phyloP scores from a whole-genome alignment of 371 early-diverging fungal species.

The Dinochytrium kinnereticum region DNA sequence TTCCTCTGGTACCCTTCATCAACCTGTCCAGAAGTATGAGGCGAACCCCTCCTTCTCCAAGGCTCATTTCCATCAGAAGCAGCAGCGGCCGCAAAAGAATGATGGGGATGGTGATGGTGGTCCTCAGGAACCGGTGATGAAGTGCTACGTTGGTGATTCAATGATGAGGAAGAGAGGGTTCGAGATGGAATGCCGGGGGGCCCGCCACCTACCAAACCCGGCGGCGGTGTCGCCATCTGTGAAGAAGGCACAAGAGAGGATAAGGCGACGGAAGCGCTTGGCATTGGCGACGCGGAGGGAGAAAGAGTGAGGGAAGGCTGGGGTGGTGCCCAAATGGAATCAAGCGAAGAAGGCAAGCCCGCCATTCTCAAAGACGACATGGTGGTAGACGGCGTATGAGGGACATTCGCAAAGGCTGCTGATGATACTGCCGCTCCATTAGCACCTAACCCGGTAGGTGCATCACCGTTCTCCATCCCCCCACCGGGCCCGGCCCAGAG shows the following conservation, averaged over 20 bases:
- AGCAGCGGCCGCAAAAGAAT: neutral
- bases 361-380: neutral
- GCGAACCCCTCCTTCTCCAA: too few species aligned
- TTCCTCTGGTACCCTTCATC: too few species aligned
- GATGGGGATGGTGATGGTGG: too few species aligned
- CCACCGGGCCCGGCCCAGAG: neutral
- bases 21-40: too few species aligned
- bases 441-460: too few species aligned
- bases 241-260: neutral
- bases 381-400: neutral
- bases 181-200: neutral
- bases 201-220: neutral
- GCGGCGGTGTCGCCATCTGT: neutral
- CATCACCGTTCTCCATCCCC: too few species aligned
- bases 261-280: neutral
- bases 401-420: neutral
- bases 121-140: too few species aligned
- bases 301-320: neutral
- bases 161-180: neutral
- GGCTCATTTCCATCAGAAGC: neutral
- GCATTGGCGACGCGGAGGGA: neutral
- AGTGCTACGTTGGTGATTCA: too few species aligned
- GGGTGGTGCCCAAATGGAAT: constrained; percentile 9
- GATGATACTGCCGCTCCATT: neutral
- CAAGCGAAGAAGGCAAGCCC: neutral